These are phyloP conservation scores for Yarrowia keelungensis DNA, from an alignment of 805 yeast species.

Conservation along the genomic window DNA sequence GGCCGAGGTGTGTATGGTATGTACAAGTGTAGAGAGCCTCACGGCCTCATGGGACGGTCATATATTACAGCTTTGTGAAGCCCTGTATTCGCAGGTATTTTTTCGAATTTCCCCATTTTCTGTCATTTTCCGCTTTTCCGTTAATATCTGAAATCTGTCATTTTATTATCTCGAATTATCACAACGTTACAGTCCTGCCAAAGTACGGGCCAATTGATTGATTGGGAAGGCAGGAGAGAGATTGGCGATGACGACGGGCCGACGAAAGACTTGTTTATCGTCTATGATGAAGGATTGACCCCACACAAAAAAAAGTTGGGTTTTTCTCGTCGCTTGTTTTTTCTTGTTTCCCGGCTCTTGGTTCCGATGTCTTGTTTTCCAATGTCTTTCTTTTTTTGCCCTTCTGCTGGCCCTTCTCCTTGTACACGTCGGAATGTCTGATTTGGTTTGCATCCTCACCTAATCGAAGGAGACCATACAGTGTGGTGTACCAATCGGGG, in stretches of 20 bases:
- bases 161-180: slow-evolving; percentile 4
- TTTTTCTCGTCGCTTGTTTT: too few species aligned
- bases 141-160: too few species aligned
- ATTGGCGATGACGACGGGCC: too few species aligned
- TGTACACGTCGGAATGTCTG: slow-evolving; percentile 7
- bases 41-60: too few species aligned
- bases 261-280: too few species aligned
- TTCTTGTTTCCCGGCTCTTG: too few species aligned
- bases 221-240: neutral
- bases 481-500: neutral
- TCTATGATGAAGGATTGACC: too few species aligned
- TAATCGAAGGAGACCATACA: slow-evolving; percentile 17
- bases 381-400: neutral
- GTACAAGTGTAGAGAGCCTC: too few species aligned
- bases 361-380: neutral
- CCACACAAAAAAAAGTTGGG: too few species aligned
- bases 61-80: too few species aligned
- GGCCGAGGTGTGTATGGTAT: neutral
- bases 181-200: slow-evolving; percentile 16
- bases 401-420: neutral
- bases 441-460: slow-evolving; percentile 12
- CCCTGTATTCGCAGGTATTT: too few species aligned
- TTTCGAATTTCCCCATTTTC: too few species aligned
- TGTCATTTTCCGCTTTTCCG: neutral
- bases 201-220: neutral